Evolutionary conservation across 2,329 filamentous ascomycete species (phyloP).

Genomic region (Exophiala aquamarina): DNA sequence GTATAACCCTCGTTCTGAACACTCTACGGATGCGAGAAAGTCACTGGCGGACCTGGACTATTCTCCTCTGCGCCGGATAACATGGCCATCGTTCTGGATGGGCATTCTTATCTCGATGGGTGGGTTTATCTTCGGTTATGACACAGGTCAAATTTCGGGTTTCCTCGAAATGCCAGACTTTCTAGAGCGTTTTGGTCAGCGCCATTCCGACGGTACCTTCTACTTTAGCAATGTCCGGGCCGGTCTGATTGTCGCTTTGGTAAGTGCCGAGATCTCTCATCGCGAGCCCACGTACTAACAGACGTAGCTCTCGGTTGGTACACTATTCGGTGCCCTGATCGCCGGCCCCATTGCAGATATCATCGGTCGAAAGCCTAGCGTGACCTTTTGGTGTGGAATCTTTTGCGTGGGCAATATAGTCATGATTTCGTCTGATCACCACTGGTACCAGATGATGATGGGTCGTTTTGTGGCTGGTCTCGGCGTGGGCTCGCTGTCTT

Average conservation of each 20-base stretch:
- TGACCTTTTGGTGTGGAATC: slow-evolving; percentile 41
- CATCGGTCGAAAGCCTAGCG: slow-evolving; percentile 43
- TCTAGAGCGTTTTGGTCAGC: slow-evolving; percentile 40
- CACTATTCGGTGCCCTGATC: slow-evolving; percentile 68
- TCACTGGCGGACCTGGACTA: slow-evolving; percentile 28
- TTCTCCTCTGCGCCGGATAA: slow-evolving; percentile 32
- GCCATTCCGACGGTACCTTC: slow-evolving; percentile 37
- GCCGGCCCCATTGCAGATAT: slow-evolving; percentile 51
- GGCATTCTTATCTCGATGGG: slow-evolving; percentile 48
- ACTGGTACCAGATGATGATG: slow-evolving; percentile 62
- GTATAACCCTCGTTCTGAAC: slow-evolving; percentile 21
- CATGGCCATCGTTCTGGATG: slow-evolving; percentile 40
- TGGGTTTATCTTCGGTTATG: slow-evolving; percentile 43
- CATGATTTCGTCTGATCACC: slow-evolving; percentile 56
- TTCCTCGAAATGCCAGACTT: slow-evolving; percentile 44
- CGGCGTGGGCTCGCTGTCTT: slow-evolving; percentile 43
- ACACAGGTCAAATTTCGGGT: slow-evolving; percentile 47
- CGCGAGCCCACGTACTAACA: too few species aligned
- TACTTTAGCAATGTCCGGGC: slow-evolving; percentile 44
- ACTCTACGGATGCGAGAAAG: slow-evolving; percentile 22
- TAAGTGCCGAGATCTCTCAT: too few species aligned
- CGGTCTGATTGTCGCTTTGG: slow-evolving; percentile 44
- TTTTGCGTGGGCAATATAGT: slow-evolving; percentile 43
- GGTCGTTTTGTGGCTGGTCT: slow-evolving; percentile 45
- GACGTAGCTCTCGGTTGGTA: slow-evolving; percentile 65